phyloP scores from a whole-genome alignment of 306 rosid species.

The Lupinus albus region DNA sequence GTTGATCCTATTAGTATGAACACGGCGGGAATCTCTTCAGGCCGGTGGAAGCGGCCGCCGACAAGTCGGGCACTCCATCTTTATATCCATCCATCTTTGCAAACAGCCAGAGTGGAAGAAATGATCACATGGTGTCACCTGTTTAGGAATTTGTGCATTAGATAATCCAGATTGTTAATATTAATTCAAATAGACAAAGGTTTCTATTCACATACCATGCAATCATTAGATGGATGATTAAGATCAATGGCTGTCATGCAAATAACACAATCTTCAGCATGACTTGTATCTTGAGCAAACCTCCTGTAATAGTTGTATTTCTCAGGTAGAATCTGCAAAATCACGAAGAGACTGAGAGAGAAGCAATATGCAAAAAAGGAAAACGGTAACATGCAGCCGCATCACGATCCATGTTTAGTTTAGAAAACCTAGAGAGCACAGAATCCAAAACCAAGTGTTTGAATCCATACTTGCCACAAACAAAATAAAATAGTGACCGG shows the following conservation, averaged over 20 bases:
- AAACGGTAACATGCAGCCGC: conserved; percentile 1
- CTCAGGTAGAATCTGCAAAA: conserved; percentile 88
- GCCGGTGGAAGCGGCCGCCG: conserved; percentile 95
- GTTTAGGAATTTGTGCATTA: conserved; percentile 36
- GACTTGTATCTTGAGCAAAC: conserved; percentile 64
- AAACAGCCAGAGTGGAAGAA: conserved; percentile 94
- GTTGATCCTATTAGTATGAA: conserved; percentile 62
- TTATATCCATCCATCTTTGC: conserved; percentile 99
- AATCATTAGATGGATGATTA: conserved; percentile 67
- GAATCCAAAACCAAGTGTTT: not conserved
- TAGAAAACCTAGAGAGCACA: not conserved
- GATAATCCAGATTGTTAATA: conserved; percentile 37
- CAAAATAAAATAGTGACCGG: not conserved
- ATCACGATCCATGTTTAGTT: not conserved
- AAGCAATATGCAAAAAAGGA: conserved; percentile 21
- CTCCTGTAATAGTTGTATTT: conserved; percentile 86
- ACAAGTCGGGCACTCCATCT: conserved; percentile 99
- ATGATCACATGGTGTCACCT: conserved; percentile 99
- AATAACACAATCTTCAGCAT: conserved; percentile 82
- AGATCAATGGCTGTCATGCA: conserved; percentile 89
- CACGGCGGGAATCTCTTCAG: conserved; percentile 45
- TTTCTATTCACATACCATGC: conserved; percentile 66
- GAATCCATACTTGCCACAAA: not conserved
- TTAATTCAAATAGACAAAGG: conserved; percentile 20
- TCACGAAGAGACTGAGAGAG: conserved; percentile 31